These are phyloP conservation scores for Aphanomyces cochlioides DNA, from an alignment of 352 stramenopile genomes.

Conservation along the genomic window DNA sequence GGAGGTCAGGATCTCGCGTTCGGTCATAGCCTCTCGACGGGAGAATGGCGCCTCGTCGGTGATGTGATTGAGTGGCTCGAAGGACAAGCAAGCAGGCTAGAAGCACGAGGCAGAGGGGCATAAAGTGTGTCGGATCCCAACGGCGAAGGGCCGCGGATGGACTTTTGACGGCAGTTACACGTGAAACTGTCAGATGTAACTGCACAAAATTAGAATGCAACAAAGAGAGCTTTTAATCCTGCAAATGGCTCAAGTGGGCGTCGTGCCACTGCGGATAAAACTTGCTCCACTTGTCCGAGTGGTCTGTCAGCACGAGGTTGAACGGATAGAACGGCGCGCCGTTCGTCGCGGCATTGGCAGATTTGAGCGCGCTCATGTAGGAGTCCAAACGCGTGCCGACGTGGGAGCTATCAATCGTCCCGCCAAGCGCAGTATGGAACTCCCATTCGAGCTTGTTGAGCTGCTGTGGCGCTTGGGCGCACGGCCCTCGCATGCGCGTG, in stretches of 20 bases:
- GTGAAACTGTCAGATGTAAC: background rate
- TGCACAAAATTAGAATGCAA: background rate
- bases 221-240: background rate
- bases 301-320: constrained; percentile 3
- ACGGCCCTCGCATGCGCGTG: background rate
- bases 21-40: background rate
- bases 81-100: too few relatives aligned
- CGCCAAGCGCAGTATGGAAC: constrained; percentile 9
- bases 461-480: background rate
- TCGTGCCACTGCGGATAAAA: constrained; percentile 2
- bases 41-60: too few relatives aligned
- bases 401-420: background rate
- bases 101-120: too few relatives aligned
- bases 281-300: constrained; percentile 9
- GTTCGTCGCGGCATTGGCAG: background rate
- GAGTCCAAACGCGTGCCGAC: background rate
- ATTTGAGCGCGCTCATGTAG: background rate
- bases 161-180: too few relatives aligned
- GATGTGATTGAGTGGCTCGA: too few relatives aligned
- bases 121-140: too few relatives aligned
- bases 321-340: background rate
- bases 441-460: constrained; percentile 8
- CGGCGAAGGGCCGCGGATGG: too few relatives aligned
- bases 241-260: constrained; percentile 1
- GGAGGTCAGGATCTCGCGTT: background rate